Percentiles rank a stretch among this genome's conserved stretches.
Conservation (phyloP, 2,329 filamentous ascomycete species). For the Magnaporthiopsis rhizophila region DNA sequence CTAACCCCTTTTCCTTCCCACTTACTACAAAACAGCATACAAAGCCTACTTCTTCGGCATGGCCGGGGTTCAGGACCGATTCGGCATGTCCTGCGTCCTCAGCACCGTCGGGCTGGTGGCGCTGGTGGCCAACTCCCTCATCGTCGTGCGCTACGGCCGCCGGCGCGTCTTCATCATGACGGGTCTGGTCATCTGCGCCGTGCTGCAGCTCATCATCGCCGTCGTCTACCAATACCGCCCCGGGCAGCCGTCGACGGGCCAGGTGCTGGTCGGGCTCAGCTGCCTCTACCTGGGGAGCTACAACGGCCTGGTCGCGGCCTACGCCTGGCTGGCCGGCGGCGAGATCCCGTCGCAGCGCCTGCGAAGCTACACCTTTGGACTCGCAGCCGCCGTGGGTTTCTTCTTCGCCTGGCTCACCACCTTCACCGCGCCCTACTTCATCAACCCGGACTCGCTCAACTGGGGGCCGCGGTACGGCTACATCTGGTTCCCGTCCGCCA, state of each 20-base stretch:
- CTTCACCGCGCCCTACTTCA: slow-evolving; percentile 33
- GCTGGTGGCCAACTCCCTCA: slow-evolving; percentile 38
- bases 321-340: slow-evolving; percentile 31
- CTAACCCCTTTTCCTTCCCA: slow-evolving; percentile 15
- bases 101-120: slow-evolving; percentile 38
- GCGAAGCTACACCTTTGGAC: slow-evolving; percentile 29
- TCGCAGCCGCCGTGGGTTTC: slow-evolving; percentile 30
- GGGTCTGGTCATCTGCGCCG: slow-evolving; percentile 36
- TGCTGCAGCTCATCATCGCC: slow-evolving; percentile 43
- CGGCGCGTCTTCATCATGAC: slow-evolving; percentile 39
- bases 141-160: slow-evolving; percentile 39
- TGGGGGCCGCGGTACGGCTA: slow-evolving; percentile 29
- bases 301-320: slow-evolving; percentile 26
- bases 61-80: slow-evolving; percentile 39
- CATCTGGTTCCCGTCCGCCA: slow-evolving; percentile 32
- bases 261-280: slow-evolving; percentile 37
- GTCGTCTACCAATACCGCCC: slow-evolving; percentile 34
- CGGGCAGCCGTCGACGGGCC: slow-evolving; percentile 22
- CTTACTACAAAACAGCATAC: slow-evolving; percentile 25
- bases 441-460: slow-evolving; percentile 29
- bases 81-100: slow-evolving; percentile 43
- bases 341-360: slow-evolving; percentile 31
- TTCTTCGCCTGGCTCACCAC: slow-evolving; percentile 30
- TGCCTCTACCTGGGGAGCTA: slow-evolving; percentile 40
- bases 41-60: slow-evolving; percentile 48